These are phyloP conservation scores for Diaporthe batatas DNA, from an alignment of 2,329 filamentous ascomycete species.

Conservation along the genomic window DNA sequence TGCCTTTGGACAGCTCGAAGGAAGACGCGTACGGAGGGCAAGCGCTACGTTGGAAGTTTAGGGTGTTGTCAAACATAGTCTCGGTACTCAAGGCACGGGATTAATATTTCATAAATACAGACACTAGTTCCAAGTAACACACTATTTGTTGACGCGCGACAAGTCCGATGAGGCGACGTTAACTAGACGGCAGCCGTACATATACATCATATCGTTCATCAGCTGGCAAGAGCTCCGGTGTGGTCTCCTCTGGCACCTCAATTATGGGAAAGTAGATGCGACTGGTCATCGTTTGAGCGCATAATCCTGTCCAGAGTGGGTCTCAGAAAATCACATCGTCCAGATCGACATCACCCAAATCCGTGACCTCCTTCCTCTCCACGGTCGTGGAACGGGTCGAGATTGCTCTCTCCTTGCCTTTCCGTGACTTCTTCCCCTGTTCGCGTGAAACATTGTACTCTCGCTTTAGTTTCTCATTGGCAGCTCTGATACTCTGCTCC, in stretches of 20 bases:
- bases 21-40: neutral
- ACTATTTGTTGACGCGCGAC: neutral
- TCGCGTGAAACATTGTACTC: neutral
- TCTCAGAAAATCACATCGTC: neutral
- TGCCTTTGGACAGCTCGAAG: no score
- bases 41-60: neutral
- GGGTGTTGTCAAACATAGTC: neutral
- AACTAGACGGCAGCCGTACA: neutral
- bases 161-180: neutral
- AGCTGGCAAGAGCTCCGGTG: neutral
- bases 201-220: neutral
- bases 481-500: neutral
- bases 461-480: neutral
- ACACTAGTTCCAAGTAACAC: neutral
- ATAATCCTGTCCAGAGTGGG: no score
- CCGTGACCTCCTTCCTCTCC: neutral
- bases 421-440: neutral
- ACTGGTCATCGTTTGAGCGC: neutral
- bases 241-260: neutral
- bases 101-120: neutral
- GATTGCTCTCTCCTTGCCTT: constrained; percentile 19
- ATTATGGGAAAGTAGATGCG: neutral
- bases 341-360: neutral
- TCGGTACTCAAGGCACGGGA: neutral
- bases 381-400: neutral